phyloP scores from a whole-genome alignment of 805 yeast genomes.

The Cyberlindnera galapagoensis region DNA sequence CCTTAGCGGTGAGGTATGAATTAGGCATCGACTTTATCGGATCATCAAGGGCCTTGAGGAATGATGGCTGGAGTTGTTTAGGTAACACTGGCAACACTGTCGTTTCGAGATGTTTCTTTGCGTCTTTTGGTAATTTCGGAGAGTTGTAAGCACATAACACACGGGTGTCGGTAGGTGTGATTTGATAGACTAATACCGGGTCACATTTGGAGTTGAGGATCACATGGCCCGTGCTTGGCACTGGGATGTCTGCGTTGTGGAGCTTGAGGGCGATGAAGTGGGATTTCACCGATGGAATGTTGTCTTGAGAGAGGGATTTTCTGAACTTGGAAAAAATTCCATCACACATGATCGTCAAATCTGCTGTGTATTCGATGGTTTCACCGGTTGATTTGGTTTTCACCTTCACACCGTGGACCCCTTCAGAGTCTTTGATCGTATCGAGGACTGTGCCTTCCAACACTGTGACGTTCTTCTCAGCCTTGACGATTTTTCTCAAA shows the following conservation, averaged over 20 bases:
- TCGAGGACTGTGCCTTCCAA: constrained; percentile 80
- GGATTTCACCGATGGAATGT: constrained; percentile 65
- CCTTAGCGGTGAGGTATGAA: constrained; percentile 76
- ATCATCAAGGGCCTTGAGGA: constrained; percentile 52
- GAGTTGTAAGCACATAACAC: constrained; percentile 84
- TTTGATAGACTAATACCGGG: constrained; percentile 86
- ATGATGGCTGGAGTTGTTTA: constrained; percentile 53
- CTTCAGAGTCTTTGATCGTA: constrained; percentile 47
- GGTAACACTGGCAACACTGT: constrained; percentile 71
- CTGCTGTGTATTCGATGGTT: constrained; percentile 43
- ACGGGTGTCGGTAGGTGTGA: constrained; percentile 75
- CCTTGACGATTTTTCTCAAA: constrained; percentile 61
- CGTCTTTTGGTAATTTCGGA: constrained; percentile 63
- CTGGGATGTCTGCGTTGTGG: constrained; percentile 68
- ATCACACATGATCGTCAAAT: constrained; percentile 75
- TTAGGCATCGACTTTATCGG: constrained; percentile 87
- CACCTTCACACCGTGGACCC: constrained; percentile 73
- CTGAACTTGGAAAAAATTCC: constrained; percentile 94
- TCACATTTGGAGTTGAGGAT: constrained; percentile 72
- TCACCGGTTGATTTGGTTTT: constrained; percentile 39
- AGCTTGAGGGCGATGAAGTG: constrained; percentile 84
- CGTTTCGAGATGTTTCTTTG: constrained; percentile 51
- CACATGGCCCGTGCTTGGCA: constrained; percentile 80
- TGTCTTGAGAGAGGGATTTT: constrained; percentile 54
- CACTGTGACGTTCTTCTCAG: constrained; percentile 68